Base-by-base conservation (phyloP, 1,284 basidiomycete genomes). In the Gymnopus androsaceus region DNA sequence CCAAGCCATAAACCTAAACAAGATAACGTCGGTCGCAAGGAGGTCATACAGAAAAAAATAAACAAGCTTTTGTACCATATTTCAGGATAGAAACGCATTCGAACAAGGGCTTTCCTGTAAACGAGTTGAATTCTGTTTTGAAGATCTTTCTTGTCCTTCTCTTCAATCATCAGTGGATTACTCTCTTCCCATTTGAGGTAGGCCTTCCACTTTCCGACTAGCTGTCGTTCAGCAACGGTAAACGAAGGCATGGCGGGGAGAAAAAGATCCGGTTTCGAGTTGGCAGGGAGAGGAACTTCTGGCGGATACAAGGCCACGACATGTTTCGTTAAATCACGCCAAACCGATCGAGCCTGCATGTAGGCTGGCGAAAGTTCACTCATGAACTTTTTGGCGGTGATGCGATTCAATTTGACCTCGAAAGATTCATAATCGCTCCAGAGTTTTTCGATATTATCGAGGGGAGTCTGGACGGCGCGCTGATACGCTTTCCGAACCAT, bases 391-490 rank as follows among this genome's bases (percentile, higher is more conserved):
- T 98, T 98, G 14, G 96, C 95, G 25, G 94, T 97, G 61, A 94
- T 88, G 69, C 91, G 90, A 76, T 95, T 98, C 63, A 98, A 77
- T 38, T 82, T 82, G 58, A 87, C 95, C 72, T 99, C 97, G 67
- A 98, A 99, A 0, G 88, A 78, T 70, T 98, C 95, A 64, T 95
- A 92, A 54, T 97, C 94, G 67, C 92, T 87, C 97, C 97, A 99
- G 40, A 99, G 81, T 40, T 81, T 79, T 72, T 98, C 95, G 64
- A 99, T 87, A 66, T 95, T 96, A 70, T 94, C 88, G 63, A 98
- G 81, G 0, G 97, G 97, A 21, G 97, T 93, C 64, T 93, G 90
- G 30, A 98, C 90, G 0, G 94, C 96, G 49, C 93, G 85, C 66
- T 97, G 94, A 72, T 96, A 98, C 3, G 93, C 87, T 68, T 93